Percentiles rank a stretch among this genome's conserved stretches.
phyloP scores from a whole-genome alignment of 768 basidiomycete species.

The Hirschioporus abietinus region DNA sequence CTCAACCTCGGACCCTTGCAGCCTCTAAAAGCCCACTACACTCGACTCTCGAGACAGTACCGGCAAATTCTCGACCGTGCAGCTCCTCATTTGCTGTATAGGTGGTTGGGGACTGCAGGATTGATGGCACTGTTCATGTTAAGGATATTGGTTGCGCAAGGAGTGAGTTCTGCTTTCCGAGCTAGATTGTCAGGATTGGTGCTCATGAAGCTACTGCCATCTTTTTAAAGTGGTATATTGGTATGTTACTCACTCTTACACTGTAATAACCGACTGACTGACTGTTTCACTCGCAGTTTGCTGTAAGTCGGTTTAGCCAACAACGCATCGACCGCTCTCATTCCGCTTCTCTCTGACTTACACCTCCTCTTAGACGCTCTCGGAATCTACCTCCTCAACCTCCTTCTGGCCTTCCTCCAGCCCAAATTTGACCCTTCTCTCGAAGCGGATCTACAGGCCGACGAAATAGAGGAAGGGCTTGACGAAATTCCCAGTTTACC shows the following conservation, averaged over 20 bases:
- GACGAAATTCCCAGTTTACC: constrained; percentile 53
- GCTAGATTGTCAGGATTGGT: background rate
- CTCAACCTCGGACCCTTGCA: background rate
- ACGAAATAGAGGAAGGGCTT: constrained; percentile 88
- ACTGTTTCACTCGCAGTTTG: constrained; percentile 41
- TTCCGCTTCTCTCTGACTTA: background rate
- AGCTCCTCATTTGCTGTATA: constrained; percentile 84
- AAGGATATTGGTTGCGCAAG: constrained; percentile 83
- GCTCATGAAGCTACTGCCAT: constrained; percentile 8
- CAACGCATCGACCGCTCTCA: background rate
- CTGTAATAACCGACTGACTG: constrained; percentile 9
- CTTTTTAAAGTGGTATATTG: constrained; percentile 80
- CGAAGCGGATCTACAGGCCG: constrained; percentile 87
- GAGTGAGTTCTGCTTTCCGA: constrained; percentile 50
- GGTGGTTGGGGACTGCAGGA: constrained; percentile 78
- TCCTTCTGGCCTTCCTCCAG: constrained; percentile 95
- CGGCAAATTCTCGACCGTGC: constrained; percentile 87
- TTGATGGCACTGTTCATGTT: constrained; percentile 74
- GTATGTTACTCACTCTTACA: constrained; percentile 39
- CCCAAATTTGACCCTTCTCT: constrained; percentile 97
- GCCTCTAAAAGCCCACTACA: constrained; percentile 23
- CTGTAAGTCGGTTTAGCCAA: constrained; percentile 42
- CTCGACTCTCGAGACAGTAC: constrained; percentile 68
- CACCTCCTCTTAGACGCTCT: constrained; percentile 58
- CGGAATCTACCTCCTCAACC: constrained; percentile 93